Conservation (phyloP, 1,284 basidiomycete genomes). For the Apiotrichum veenhuisii region DNA sequence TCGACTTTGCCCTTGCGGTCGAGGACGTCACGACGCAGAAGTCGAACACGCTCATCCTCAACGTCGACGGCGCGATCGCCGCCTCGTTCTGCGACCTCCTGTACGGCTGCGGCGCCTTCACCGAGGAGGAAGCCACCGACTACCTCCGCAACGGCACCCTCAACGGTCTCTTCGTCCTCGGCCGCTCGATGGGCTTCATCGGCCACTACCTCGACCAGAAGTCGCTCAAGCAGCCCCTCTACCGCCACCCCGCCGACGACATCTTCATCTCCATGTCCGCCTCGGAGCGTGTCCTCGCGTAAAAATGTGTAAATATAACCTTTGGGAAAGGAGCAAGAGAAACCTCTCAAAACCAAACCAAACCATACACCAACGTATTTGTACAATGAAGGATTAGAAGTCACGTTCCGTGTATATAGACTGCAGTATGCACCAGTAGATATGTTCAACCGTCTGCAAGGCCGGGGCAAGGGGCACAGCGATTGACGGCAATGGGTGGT, state of each 20-base stretch:
- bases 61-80: slow-evolving; percentile 96
- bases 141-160: slow-evolving; percentile 77
- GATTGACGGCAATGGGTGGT: too few relatives aligned
- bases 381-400: slow-evolving; percentile 3
- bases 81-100: slow-evolving; percentile 97
- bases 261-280: slow-evolving; percentile 14
- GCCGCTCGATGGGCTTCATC: slow-evolving; percentile 89
- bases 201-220: slow-evolving; percentile 71
- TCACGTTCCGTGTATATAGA: slow-evolving; percentile 3
- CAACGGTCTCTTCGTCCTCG: slow-evolving; percentile 95
- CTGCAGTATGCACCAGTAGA: slow-evolving; percentile 5
- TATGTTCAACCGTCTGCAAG: too few relatives aligned
- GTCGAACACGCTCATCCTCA: slow-evolving; percentile 91
- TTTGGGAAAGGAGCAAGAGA: neutral
- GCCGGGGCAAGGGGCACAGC: too few relatives aligned
- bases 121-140: slow-evolving; percentile 91
- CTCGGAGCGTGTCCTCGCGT: neutral
- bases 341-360: neutral
- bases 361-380: neutral
- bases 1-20: slow-evolving; percentile 97
- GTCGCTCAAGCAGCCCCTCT: slow-evolving; percentile 83
- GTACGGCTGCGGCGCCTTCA: slow-evolving; percentile 89
- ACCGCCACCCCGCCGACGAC: slow-evolving; percentile 55
- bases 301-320: neutral
- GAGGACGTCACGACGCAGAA: slow-evolving; percentile 97